A percentile compares a stretch with the other conserved stretches of the same genome.
Conservation (phyloP, 1,139 yeast species). For the Diutina sp. region DNA sequence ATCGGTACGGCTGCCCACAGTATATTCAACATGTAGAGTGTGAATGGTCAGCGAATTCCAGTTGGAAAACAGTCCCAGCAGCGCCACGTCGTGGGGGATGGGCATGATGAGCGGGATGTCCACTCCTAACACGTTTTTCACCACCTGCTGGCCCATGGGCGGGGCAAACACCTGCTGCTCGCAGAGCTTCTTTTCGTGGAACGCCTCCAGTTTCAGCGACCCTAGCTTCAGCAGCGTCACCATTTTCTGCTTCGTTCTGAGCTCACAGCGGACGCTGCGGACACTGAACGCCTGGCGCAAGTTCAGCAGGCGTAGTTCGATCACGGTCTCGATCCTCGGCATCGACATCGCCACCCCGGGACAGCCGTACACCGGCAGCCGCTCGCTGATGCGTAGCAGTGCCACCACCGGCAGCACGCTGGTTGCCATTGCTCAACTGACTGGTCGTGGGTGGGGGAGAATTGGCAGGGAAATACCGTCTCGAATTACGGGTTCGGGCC, state of each 20-base stretch:
- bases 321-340: constrained; percentile 32
- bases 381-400: background rate
- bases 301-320: constrained; percentile 26
- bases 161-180: constrained; percentile 26
- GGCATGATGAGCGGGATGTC: constrained; percentile 51
- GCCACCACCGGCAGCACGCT: background rate
- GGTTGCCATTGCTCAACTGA: background rate
- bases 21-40: constrained; percentile 19
- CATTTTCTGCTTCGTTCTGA: constrained; percentile 27
- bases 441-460: too few relatives aligned
- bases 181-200: constrained; percentile 22
- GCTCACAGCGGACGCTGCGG: constrained; percentile 23
- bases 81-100: constrained; percentile 38
- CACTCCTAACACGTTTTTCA: constrained; percentile 30
- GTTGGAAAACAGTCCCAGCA: constrained; percentile 26
- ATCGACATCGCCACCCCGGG: constrained; percentile 53
- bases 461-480: too few relatives aligned
- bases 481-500: background rate
- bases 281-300: constrained; percentile 24
- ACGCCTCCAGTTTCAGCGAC: constrained; percentile 18
- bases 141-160: constrained; percentile 19
- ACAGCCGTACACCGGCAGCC: constrained; percentile 36
- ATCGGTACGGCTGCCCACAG: constrained; percentile 19
- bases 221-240: constrained; percentile 29
- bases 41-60: constrained; percentile 33